phyloP scores from a whole-genome alignment of 768 basidiomycete species.

The Multifurca ochricompacta region DNA sequence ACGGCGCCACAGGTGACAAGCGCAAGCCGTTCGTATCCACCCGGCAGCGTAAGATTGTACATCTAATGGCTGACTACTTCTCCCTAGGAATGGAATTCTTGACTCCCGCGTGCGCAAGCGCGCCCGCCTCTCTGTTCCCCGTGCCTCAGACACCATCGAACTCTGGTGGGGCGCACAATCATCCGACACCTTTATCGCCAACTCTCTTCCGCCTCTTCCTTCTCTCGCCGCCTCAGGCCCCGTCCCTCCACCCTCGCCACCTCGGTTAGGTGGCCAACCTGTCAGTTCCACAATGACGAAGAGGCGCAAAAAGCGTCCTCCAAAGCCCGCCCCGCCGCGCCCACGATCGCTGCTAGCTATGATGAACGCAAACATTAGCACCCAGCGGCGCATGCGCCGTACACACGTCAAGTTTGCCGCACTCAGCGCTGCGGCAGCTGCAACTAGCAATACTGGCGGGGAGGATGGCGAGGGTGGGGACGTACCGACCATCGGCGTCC shows the following conservation, averaged over 20 bases:
- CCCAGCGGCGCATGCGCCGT: slow-evolving; percentile 62
- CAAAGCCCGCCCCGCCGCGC: slow-evolving; percentile 22
- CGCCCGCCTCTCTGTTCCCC: slow-evolving; percentile 35
- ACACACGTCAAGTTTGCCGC: slow-evolving; percentile 67
- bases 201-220: slow-evolving; percentile 20
- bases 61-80: neutral
- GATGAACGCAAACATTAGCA: slow-evolving; percentile 73
- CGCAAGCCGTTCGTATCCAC: slow-evolving; percentile 42
- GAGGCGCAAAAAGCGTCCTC: slow-evolving; percentile 31
- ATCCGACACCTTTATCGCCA: slow-evolving; percentile 18
- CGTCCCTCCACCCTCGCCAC: slow-evolving; percentile 21
- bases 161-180: slow-evolving; percentile 22
- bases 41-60: neutral
- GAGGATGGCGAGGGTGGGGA: slow-evolving; percentile 23
- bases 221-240: slow-evolving; percentile 19
- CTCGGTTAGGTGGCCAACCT: slow-evolving; percentile 15
- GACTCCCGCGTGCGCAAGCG: slow-evolving; percentile 57
- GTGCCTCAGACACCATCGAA: slow-evolving; percentile 12
- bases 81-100: slow-evolving; percentile 25
- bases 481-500: neutral
- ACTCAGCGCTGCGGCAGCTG: slow-evolving; percentile 35
- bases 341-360: slow-evolving; percentile 44
- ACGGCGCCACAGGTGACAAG: slow-evolving; percentile 47
- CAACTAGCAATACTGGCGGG: slow-evolving; percentile 27
- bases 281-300: slow-evolving; percentile 21